Evolutionary conservation across 306 rosid species (phyloP).

Genomic region (Rubus parviflorus): DNA sequence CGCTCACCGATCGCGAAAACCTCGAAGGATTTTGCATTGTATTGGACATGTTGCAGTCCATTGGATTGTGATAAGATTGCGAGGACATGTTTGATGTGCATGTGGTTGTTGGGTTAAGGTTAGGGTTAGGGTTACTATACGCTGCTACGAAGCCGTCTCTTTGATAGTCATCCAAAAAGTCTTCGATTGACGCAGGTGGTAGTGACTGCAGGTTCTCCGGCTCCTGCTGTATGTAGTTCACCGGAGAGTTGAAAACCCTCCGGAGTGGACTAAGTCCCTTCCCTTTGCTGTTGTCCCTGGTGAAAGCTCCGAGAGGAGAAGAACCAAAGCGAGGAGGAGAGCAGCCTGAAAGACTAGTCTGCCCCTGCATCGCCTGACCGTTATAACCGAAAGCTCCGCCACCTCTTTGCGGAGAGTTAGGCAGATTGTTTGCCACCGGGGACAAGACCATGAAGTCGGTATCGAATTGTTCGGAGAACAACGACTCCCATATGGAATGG

Average conservation of each 20-base stretch:
- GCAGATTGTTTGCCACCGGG: slow-evolving; percentile 53
- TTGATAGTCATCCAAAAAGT: slow-evolving; percentile 67
- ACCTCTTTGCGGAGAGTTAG: slow-evolving; percentile 46
- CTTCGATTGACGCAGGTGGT: slow-evolving; percentile 58
- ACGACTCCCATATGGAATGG: slow-evolving; percentile 75
- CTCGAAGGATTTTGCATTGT: slow-evolving; percentile 41
- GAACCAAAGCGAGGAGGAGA: slow-evolving; percentile 65
- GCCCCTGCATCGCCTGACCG: slow-evolving; percentile 55
- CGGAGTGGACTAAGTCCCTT: slow-evolving; percentile 89
- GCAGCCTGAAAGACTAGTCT: slow-evolving; percentile 46
- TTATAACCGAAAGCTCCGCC: slow-evolving; percentile 29
- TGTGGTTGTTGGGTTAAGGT: slow-evolving; percentile 19
- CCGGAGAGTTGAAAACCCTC: slow-evolving; percentile 68
- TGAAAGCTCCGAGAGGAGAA: slow-evolving; percentile 56
- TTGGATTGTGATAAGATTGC: slow-evolving; percentile 45
- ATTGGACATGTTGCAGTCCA: slow-evolving; percentile 37
- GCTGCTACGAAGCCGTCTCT: slow-evolving; percentile 32
- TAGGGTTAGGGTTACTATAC: slow-evolving; percentile 1
- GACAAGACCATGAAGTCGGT: slow-evolving; percentile 85
- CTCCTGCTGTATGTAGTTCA: slow-evolving; percentile 62
- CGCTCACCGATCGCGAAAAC: slow-evolving; percentile 48
- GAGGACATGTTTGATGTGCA: slow-evolving; percentile 29
- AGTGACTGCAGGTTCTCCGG: slow-evolving; percentile 48
- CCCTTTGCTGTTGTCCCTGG: slow-evolving; percentile 55
- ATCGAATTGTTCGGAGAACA: slow-evolving; percentile 73